Conservation (phyloP, 352 stramenopile genomes). For the Pythium guiyangense region DNA sequence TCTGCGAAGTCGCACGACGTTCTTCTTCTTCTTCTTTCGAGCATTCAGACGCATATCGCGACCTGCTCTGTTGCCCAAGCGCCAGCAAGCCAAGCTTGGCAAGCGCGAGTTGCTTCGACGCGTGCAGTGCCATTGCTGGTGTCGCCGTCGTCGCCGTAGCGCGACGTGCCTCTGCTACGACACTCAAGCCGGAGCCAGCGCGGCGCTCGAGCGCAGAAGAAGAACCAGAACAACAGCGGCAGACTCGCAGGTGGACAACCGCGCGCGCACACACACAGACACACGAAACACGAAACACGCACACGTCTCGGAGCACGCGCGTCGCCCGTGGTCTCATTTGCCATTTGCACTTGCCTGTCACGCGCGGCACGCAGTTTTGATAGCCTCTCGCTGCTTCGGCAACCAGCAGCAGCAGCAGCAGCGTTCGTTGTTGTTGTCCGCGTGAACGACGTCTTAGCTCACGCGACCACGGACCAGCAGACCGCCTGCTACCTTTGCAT, state of each 20-base stretch:
- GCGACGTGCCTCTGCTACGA: too few relatives aligned
- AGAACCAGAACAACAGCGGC: background rate
- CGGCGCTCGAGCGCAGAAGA: background rate
- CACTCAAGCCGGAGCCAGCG: background rate
- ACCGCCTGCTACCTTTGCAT: background rate
- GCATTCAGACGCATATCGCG: too few relatives aligned
- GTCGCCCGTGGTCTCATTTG: conserved; percentile 1
- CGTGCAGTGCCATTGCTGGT: too few relatives aligned
- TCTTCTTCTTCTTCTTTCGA: too few relatives aligned
- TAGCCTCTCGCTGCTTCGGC: background rate
- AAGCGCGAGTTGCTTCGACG: too few relatives aligned
- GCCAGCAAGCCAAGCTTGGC: too few relatives aligned
- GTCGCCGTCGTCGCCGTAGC: too few relatives aligned
- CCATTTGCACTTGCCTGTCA: background rate
- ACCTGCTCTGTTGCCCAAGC: too few relatives aligned
- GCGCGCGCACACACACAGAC: background rate
- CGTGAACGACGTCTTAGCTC: too few relatives aligned
- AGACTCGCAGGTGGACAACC: background rate
- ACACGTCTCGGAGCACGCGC: background rate
- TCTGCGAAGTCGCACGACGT: too few relatives aligned
- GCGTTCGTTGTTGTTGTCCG: too few relatives aligned
- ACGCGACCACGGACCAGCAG: too few relatives aligned
- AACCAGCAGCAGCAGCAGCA: background rate
- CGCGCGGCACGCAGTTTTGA: background rate
- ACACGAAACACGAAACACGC: background rate